These are phyloP conservation scores for Globisporangium spinosum DNA, from an alignment of 352 stramenopile genomes.

Conservation along the genomic window DNA sequence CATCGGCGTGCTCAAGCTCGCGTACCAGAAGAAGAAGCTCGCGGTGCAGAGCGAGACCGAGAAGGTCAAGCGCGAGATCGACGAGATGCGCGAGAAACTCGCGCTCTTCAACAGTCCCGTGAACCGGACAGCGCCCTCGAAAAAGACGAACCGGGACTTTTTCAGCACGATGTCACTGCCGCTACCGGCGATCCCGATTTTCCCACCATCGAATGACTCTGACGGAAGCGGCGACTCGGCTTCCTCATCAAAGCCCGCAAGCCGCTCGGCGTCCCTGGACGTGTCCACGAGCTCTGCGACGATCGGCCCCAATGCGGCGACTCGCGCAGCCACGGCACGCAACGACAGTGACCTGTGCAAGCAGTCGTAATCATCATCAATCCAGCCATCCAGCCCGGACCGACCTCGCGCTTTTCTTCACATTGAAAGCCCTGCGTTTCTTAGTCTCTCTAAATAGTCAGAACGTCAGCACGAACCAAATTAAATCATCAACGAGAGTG, in stretches of 20 bases:
- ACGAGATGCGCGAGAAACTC: slow-evolving; percentile 32
- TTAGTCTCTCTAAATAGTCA: neutral
- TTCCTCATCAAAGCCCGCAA: slow-evolving; percentile 12
- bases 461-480: neutral
- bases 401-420: neutral
- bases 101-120: slow-evolving; percentile 12
- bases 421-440: neutral
- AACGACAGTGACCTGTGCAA: slow-evolving; percentile 38
- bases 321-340: slow-evolving; percentile 21
- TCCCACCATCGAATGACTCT: slow-evolving; percentile 10
- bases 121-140: neutral
- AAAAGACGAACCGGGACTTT: slow-evolving; percentile 32
- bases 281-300: slow-evolving; percentile 19
- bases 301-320: slow-evolving; percentile 15
- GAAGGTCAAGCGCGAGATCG: slow-evolving; percentile 24
- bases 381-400: neutral
- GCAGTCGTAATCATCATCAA: slow-evolving; percentile 18
- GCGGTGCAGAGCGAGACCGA: slow-evolving; percentile 27
- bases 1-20: slow-evolving; percentile 34
- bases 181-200: slow-evolving; percentile 26
- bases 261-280: slow-evolving; percentile 18
- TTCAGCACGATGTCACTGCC: slow-evolving; percentile 39
- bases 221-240: neutral
- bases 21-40: slow-evolving; percentile 51
- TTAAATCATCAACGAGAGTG: neutral